Evolutionary conservation across 75 land plant species (phyloP), one percentile per base, ranked within the genome.

Genomic region (Gnetum montanum): DNA sequence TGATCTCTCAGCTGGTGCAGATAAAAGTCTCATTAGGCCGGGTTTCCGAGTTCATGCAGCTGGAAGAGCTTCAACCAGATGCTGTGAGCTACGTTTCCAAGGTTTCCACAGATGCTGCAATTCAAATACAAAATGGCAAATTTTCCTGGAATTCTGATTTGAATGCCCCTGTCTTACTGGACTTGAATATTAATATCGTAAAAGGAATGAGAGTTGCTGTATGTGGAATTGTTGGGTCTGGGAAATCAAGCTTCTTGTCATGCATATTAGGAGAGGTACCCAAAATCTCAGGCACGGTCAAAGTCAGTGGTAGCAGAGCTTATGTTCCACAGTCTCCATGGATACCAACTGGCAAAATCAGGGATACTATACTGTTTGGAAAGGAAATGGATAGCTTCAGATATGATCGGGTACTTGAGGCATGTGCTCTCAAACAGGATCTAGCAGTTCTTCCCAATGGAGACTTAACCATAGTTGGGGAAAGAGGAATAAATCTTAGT

Each of bases 251-350:
- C 62, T 71, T 89, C 29, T 73, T 89, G 33, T 79, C 86, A 2
- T 75, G 83, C 65, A 81, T 89, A 0, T 55, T 89, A 25, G 95
- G 94, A 19, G 90, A 89, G 68, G 54, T 90, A 23, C 84, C 86
- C 18, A 89, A 86, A 50, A 37, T 74, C 11, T 68, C 81, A 20
- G 96, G 96, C 12, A 62, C 35, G 13, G 61, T 85, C 31, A 61
- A 36, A 48, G 23, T 82, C 57, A 65, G 76, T 63, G 95, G 95
- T 11, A 71, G 59, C 18, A 79, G 69, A 49, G 86, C 90, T 27
- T 90, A 85, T 82, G 96, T 90, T 35, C 50, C 90, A 36, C 96
- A 90, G 51, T 71, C 84, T 33, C 73, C 96, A 44, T 81, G 85
- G 85, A 81, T 81, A 40, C 85, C 73, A 51, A 77, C 71, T 69